phyloP scores from a whole-genome alignment of 2,329 filamentous ascomycete genomes.

The Aureobasidium mangrovei region DNA sequence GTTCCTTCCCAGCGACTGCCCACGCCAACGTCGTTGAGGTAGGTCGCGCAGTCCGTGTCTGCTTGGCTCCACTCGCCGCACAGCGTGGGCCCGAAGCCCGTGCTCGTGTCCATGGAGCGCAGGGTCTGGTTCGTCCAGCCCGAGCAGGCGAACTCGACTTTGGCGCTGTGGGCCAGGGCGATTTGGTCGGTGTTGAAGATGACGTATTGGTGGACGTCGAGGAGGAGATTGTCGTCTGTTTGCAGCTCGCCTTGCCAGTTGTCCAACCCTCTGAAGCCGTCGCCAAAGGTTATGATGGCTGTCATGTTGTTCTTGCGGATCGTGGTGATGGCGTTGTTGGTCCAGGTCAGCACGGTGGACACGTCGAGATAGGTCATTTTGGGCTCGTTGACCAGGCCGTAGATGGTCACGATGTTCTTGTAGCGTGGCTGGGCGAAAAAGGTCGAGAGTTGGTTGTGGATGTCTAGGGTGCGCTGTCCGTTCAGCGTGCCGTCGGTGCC shows the following conservation, averaged over 20 bases:
- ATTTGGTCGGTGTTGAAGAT: conserved; percentile 94
- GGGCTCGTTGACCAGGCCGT: conserved; percentile 91
- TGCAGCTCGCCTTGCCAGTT: conserved; percentile 85
- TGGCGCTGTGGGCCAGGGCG: conserved; percentile 68
- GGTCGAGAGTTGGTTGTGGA: conserved; percentile 76
- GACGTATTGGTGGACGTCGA: conserved; percentile 98
- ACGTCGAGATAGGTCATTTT: conserved; percentile 63
- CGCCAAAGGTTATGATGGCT: conserved; percentile 73
- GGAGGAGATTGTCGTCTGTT: conserved; percentile 60
- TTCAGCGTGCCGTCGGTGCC: conserved; percentile 77
- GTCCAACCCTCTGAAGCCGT: conserved; percentile 83
- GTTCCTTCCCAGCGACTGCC: conserved; percentile 92
- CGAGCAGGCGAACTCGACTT: conserved; percentile 77
- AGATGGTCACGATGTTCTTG: conserved; percentile 83
- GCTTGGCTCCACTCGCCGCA: conserved; percentile 97
- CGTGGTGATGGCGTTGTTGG: conserved; percentile 58
- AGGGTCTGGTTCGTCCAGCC: conserved; percentile 77
- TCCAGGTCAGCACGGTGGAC: conserved; percentile 68
- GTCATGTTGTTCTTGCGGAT: conserved; percentile 69
- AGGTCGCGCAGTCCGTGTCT: conserved; percentile 83
- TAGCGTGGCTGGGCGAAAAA: conserved; percentile 95
- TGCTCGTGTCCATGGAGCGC: conserved; percentile 60
- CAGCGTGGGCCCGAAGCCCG: conserved; percentile 85
- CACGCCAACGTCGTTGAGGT: conserved; percentile 81
- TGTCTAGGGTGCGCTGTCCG: conserved; percentile 69